These are phyloP conservation scores for Durotheca rogersii DNA, from an alignment of 495 filamentous ascomycete genomes.

Conservation along the genomic window DNA sequence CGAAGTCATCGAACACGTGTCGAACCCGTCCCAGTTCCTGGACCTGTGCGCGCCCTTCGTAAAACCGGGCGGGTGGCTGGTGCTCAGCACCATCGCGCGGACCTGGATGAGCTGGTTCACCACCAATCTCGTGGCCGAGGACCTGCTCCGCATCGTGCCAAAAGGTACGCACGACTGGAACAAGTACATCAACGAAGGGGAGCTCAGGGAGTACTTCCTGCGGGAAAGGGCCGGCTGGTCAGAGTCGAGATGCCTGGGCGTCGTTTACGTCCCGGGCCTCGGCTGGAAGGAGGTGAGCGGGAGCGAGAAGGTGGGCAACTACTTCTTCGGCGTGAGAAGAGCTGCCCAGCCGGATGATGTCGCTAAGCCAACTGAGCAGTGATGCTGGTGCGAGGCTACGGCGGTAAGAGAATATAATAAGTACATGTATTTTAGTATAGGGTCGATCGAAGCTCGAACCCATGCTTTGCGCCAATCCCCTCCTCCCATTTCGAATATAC, in stretches of 20 bases:
- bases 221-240: conserved; percentile 53
- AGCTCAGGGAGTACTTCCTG: conserved; percentile 64
- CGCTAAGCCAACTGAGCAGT: too few species aligned
- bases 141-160: conserved; percentile 83
- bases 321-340: conserved; percentile 86
- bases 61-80: conserved; percentile 87
- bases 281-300: conserved; percentile 86
- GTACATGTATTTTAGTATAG: too few species aligned
- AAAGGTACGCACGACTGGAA: conserved; percentile 92
- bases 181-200: conserved; percentile 88
- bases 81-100: conserved; percentile 86
- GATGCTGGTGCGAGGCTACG: too few species aligned
- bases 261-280: conserved; percentile 84
- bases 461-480: too few species aligned
- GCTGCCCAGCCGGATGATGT: conserved; percentile 11
- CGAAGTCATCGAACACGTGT: conserved; percentile 93
- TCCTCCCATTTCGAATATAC: too few species aligned
- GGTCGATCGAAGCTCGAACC: too few species aligned
- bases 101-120: conserved; percentile 84
- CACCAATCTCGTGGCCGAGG: conserved; percentile 91
- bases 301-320: conserved; percentile 89
- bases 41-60: conserved; percentile 67
- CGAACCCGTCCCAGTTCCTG: conserved; percentile 69
- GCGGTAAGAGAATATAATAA: too few species aligned
- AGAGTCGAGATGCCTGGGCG: conserved; percentile 67